These are phyloP conservation scores for Aschersonia sp. DNA, from an alignment of 2,329 filamentous ascomycete species.

Conservation along the genomic window DNA sequence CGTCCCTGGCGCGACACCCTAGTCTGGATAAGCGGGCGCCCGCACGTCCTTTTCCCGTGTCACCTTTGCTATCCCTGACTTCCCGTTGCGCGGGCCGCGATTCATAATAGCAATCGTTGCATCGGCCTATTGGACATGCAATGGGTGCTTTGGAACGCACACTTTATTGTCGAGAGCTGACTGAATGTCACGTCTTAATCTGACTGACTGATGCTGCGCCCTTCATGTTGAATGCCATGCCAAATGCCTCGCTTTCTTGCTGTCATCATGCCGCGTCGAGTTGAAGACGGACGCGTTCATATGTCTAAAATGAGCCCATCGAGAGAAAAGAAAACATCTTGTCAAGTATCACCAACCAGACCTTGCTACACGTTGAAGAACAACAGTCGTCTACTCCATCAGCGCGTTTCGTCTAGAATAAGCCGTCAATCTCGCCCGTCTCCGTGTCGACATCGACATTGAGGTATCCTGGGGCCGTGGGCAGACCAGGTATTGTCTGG, in stretches of 20 bases:
- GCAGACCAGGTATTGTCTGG: slow-evolving; percentile 91
- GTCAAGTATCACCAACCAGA: too few relatives aligned
- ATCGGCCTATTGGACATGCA: too few relatives aligned
- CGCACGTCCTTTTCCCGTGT: neutral
- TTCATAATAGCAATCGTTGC: too few relatives aligned
- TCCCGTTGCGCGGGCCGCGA: too few relatives aligned
- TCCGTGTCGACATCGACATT: slow-evolving; percentile 78
- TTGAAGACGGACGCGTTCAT: slow-evolving; percentile 1
- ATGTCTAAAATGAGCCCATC: neutral
- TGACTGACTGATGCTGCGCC: neutral
- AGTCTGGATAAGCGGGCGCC: neutral
- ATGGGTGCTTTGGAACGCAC: too few relatives aligned
- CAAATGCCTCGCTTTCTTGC: neutral
- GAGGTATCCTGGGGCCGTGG: slow-evolving; percentile 87
- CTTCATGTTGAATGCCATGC: slow-evolving; percentile 1
- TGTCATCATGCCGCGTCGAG: slow-evolving; percentile 4
- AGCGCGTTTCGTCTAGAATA: slow-evolving; percentile 50
- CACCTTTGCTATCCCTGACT: too few relatives aligned
- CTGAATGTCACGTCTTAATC: neutral
- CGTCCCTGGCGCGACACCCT: too few relatives aligned
- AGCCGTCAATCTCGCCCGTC: slow-evolving; percentile 74
- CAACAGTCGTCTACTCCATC: neutral
- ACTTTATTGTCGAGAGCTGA: too few relatives aligned
- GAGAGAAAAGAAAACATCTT: neutral
- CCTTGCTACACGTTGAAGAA: too few relatives aligned